Evolutionary conservation across 768 basidiomycete genomes (phyloP).

Genomic region (Asterophora lycoperdoides): DNA sequence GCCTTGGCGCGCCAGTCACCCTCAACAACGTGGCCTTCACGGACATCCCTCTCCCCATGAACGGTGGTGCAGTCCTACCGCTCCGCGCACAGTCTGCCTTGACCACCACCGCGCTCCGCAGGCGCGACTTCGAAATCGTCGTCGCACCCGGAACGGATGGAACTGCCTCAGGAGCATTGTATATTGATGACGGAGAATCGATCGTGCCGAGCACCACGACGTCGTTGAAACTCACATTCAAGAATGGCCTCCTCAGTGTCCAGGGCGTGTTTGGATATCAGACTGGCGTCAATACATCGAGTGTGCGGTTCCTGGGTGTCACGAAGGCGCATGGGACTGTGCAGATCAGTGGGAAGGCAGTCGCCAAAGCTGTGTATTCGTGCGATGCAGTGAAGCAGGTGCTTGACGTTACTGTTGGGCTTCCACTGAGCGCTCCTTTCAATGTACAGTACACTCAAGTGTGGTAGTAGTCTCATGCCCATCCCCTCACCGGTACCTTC

Average conservation of each 20-base stretch:
- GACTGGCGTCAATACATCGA: conserved; percentile 32
- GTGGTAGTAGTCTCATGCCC: too few species aligned
- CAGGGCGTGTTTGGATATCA: conserved; percentile 35
- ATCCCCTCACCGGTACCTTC: too few species aligned
- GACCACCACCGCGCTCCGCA: conserved; percentile 55
- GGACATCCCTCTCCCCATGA: conserved; percentile 59
- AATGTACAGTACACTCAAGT: conserved; percentile 20
- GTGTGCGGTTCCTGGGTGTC: conserved; percentile 38
- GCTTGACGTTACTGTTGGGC: conserved; percentile 38
- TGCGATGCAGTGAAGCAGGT: conserved; percentile 40
- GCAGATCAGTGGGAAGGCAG: conserved; percentile 24
- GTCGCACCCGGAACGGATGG: conserved; percentile 55
- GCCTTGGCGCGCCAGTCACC: conserved; percentile 40
- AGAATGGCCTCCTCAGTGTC: conserved; percentile 27
- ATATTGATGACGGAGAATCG: conserved; percentile 64
- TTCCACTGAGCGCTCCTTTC: conserved; percentile 33
- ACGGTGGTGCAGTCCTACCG: conserved; percentile 55
- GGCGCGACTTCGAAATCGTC: conserved; percentile 56
- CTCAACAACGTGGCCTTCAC: conserved; percentile 48
- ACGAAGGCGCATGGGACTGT: conserved; percentile 23
- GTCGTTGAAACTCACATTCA: conserved; percentile 30
- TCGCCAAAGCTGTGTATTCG: conserved; percentile 17
- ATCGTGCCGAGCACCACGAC: conserved; percentile 31
- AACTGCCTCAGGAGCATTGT: conserved; percentile 47
- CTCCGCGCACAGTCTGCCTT: conserved; percentile 51